These are phyloP conservation scores for Fusarium nurragi DNA, from an alignment of 2,329 filamentous ascomycete genomes.

Conservation along the genomic window DNA sequence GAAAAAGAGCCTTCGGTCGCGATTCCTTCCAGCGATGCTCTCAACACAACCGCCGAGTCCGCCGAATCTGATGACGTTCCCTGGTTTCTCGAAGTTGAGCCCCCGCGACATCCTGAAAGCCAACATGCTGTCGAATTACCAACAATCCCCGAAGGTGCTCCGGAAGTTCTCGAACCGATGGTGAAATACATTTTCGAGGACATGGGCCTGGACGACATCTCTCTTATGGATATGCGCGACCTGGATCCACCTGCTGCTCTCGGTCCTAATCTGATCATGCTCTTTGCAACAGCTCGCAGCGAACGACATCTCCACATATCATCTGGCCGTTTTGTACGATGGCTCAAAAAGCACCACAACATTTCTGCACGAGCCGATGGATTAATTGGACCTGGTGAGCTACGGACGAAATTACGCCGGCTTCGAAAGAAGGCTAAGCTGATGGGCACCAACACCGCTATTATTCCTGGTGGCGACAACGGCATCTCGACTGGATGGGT, in stretches of 20 bases:
- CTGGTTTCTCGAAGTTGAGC: conserved; percentile 87
- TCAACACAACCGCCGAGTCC: conserved; percentile 47
- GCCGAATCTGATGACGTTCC: conserved; percentile 57
- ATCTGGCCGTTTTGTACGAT: conserved; percentile 87
- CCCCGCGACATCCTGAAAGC: conserved; percentile 61
- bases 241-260: conserved; percentile 88
- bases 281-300: conserved; percentile 89
- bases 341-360: conserved; percentile 77
- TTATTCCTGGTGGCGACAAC: conserved; percentile 75
- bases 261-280: conserved; percentile 89
- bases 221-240: conserved; percentile 81
- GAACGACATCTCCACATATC: conserved; percentile 94
- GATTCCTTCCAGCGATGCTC: conserved; percentile 28
- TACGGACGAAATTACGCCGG: conserved; percentile 85
- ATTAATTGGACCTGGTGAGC: conserved; percentile 85
- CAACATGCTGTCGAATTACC: conserved; percentile 61
- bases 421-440: conserved; percentile 84
- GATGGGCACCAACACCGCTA: conserved; percentile 75
- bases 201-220: conserved; percentile 84
- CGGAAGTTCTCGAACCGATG: conserved; percentile 75
- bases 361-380: conserved; percentile 85
- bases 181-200: conserved; percentile 84
- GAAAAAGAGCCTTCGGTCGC: conserved; percentile 22
- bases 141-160: conserved; percentile 71
- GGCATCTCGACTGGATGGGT: conserved; percentile 95